Conservation (phyloP, 106 monocot genomes). For the Chionographis japonica region DNA sequence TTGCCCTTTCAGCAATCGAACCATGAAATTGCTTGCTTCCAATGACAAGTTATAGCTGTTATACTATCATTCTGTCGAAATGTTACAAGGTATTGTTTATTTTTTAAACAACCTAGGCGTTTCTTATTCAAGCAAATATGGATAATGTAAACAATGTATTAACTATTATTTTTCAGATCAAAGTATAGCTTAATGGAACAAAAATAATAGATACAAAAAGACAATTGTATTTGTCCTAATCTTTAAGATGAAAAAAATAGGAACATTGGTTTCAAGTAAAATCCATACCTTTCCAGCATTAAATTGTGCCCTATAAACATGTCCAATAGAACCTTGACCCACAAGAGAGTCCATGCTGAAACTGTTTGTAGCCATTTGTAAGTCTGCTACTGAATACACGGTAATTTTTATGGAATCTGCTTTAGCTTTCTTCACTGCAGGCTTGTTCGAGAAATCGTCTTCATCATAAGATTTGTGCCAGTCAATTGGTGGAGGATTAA, state of each 20-base stretch:
- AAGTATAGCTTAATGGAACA: too few species aligned
- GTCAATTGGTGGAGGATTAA: constrained; percentile 62
- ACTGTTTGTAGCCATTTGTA: constrained; percentile 86
- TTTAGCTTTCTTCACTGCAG: constrained; percentile 30
- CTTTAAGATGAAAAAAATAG: background rate
- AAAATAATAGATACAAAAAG: too few species aligned
- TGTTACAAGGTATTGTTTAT: too few species aligned
- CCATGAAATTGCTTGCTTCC: too few species aligned
- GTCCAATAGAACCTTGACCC: constrained; percentile 80
- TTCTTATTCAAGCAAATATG: too few species aligned
- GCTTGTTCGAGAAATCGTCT: constrained; percentile 45
- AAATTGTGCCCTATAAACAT: constrained; percentile 77
- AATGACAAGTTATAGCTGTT: too few species aligned
- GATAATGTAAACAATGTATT: too few species aligned
- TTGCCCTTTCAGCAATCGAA: too few species aligned
- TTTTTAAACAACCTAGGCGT: too few species aligned
- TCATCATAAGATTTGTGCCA: constrained; percentile 63
- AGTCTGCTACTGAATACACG: constrained; percentile 78
- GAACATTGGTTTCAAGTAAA: background rate
- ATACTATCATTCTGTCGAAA: too few species aligned
- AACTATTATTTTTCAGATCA: too few species aligned
- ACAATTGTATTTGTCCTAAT: background rate
- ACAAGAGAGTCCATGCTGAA: constrained; percentile 78
- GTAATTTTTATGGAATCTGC: constrained; percentile 41
- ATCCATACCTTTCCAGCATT: constrained; percentile 75